A percentile compares a stretch with the other conserved stretches of the same genome.
phyloP scores from a whole-genome alignment of 2,329 filamentous ascomycete genomes.

The Coniochaeta sp. region DNA sequence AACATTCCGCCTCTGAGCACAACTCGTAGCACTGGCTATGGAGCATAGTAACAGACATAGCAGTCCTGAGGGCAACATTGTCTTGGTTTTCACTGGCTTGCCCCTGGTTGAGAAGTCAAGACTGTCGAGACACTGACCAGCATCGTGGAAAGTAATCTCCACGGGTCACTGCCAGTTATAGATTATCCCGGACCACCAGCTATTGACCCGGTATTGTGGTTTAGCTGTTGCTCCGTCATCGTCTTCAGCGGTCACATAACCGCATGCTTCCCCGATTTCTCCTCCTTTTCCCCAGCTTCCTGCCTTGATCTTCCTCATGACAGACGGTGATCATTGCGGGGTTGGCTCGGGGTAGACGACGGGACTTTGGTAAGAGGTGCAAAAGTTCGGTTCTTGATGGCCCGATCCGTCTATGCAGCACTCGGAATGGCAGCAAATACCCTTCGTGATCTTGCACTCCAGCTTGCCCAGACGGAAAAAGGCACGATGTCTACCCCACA shows the following conservation, averaged over 20 bases:
- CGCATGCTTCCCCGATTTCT: background rate
- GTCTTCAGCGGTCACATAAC: background rate
- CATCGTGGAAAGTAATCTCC: background rate
- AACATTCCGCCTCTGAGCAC: constrained; percentile 17
- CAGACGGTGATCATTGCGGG: background rate
- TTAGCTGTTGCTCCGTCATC: background rate
- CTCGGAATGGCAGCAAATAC: background rate
- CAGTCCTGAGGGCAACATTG: background rate
- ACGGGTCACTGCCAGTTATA: background rate
- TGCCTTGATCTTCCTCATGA: background rate
- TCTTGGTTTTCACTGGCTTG: background rate
- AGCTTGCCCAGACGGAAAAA: background rate
- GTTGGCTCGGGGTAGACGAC: background rate
- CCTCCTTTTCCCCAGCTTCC: background rate
- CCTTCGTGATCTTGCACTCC: background rate
- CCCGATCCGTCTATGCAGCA: background rate
- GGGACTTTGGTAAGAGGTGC: background rate
- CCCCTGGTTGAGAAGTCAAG: background rate
- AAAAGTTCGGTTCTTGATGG: constrained; percentile 1
- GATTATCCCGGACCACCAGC: background rate
- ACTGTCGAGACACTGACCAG: background rate
- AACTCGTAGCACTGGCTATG: background rate
- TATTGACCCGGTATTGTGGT: background rate
- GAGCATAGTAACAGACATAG: background rate
- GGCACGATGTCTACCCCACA: background rate